These are phyloP conservation scores for Forsythia viridissima DNA, from an alignment of 257 asterid species.

Conservation along the genomic window DNA sequence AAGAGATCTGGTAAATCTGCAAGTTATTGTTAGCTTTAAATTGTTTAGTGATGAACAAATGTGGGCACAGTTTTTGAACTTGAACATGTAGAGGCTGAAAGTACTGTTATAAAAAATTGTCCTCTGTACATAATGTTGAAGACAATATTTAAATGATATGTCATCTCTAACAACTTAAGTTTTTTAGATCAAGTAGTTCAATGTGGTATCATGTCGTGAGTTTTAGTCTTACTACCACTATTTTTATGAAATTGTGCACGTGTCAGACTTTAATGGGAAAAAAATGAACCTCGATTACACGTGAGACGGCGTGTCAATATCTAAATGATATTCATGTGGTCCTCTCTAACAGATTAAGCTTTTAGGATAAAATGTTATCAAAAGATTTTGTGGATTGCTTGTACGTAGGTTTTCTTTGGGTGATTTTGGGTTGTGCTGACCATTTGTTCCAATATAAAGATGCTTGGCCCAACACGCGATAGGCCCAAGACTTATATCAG, in stretches of 20 bases:
- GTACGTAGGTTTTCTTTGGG: not conserved
- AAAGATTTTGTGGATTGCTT: not conserved
- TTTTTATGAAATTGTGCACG: not conserved
- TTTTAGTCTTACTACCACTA: not conserved
- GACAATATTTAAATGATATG: not conserved
- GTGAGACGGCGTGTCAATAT: not conserved
- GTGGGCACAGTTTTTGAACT: not conserved
- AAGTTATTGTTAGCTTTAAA: conserved; percentile 2
- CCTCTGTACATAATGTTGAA: not conserved
- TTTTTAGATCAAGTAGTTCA: not conserved
- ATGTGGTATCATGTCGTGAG: not conserved
- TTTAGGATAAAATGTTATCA: not conserved
- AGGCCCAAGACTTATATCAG: no score
- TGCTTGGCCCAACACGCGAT: no score
- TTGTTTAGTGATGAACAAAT: not conserved
- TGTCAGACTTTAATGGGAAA: not conserved
- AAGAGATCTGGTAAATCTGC: conserved; percentile 71
- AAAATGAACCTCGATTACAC: not conserved
- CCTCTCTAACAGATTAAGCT: not conserved
- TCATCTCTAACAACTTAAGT: not conserved
- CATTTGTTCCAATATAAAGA: no score
- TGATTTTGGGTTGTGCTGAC: no score
- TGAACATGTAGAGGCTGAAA: conserved; percentile 10
- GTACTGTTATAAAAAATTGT: not conserved
- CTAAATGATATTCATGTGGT: not conserved